These are phyloP conservation scores for Nicotiana noctiflora DNA, from an alignment of 257 asterid genomes.

Conservation along the genomic window DNA sequence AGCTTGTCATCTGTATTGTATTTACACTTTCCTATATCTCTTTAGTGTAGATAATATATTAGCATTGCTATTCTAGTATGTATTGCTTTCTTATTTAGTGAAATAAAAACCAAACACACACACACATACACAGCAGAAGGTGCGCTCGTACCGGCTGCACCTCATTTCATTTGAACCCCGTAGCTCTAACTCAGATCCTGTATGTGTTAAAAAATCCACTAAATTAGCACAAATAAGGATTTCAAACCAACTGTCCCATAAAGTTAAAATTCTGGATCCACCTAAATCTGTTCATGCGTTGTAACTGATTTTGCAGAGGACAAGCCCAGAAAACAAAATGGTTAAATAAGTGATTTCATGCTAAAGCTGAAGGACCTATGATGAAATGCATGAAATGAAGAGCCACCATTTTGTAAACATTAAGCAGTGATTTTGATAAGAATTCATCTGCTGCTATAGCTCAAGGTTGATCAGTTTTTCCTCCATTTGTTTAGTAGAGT, in stretches of 20 bases:
- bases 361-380: background rate
- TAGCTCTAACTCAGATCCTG: too few species aligned
- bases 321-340: background rate
- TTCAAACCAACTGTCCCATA: too few species aligned
- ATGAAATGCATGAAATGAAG: background rate
- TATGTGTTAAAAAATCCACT: too few species aligned
- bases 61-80: background rate
- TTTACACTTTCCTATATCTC: background rate
- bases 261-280: too few species aligned
- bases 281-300: background rate
- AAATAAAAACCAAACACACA: too few species aligned
- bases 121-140: too few species aligned
- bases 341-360: background rate
- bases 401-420: background rate
- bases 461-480: background rate
- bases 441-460: background rate
- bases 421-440: background rate
- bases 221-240: too few species aligned
- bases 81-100: background rate
- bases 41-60: background rate
- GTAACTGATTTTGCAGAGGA: constrained; percentile 1
- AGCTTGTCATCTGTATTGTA: background rate
- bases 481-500: background rate
- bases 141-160: too few species aligned
- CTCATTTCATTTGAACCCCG: too few species aligned